Evolutionary conservation across 2,329 filamentous ascomycete genomes (phyloP), one percentile per base, ranked within the genome.

Genomic region (Harringtonia lauricola): DNA sequence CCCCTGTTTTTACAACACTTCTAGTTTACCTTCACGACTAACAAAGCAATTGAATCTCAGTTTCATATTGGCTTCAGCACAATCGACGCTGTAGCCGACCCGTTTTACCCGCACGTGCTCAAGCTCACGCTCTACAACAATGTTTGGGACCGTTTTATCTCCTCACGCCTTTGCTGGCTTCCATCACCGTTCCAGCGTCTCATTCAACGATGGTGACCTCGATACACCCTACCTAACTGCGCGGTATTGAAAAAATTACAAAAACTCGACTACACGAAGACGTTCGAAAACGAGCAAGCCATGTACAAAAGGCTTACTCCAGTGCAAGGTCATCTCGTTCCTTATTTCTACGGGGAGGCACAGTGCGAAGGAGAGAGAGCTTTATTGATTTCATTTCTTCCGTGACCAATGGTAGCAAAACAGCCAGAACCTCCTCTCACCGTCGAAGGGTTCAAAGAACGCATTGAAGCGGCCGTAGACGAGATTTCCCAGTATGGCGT

Each of bases 181-280:
- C 41, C 41, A 3, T 2, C 9, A 14, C 8, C 19, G 2, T 3
- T 37, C 17, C 43, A 37, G 15, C 33, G 35, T 19, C 7, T 31
- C 7, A 13, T 45, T n/a, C 18, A 29, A 24, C 34, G 34, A 3
- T n/a, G 19, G 13, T 45, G 43, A 39, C 43, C 43, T 2, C 26
- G 34, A 6, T 45, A 35, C 28, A 10, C 39, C 4, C 34, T 45
- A 18, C 43, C 43, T 2, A 29, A 38, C 43, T 41, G 38, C 13
- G 39, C 41, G 4, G 39, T 45, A 10, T 9, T 45, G 19, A 45
- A 45, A 37, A 45, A 41, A 28, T 34, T 45, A 9, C 26, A n/a
- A 18, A 26, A 39, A 28, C 26, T 12, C 14, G 38, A 38, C 6
- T 13, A 45, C 24, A 26, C 24, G 7, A 10, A 26, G 24, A 6